phyloP scores from a whole-genome alignment of 495 filamentous ascomycete species.

The Hypoxylon trugodes region DNA sequence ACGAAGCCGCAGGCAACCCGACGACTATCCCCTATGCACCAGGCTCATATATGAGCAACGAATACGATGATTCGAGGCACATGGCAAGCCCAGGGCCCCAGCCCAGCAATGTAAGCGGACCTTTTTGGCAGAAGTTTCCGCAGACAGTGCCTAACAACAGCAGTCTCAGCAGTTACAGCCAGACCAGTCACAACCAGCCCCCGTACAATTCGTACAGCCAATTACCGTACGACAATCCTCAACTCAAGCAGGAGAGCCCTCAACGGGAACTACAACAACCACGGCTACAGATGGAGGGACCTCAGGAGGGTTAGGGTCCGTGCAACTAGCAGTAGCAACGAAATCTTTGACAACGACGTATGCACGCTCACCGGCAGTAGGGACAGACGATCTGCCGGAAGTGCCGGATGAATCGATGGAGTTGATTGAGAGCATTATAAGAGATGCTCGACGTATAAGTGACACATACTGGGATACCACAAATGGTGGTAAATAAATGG shows the following conservation, averaged over 20 bases:
- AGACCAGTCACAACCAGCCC: constrained; percentile 17
- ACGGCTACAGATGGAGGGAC: too few relatives aligned
- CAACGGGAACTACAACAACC: constrained; percentile 5
- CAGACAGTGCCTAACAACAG: constrained; percentile 46
- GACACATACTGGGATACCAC: constrained; percentile 16
- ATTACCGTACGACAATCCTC: constrained; percentile 9
- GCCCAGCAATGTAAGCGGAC: constrained; percentile 47
- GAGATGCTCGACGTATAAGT: constrained; percentile 40
- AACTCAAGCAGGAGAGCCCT: not conserved
- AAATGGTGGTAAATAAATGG: not conserved
- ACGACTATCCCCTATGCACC: not conserved
- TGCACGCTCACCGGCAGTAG: not conserved
- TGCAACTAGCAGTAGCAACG: constrained; percentile 1
- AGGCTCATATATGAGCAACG: not conserved
- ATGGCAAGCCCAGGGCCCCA: constrained; percentile 33
- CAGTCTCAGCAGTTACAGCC: constrained; percentile 41
- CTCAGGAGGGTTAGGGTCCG: too few relatives aligned
- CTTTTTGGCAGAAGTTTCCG: constrained; percentile 40
- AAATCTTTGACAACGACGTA: constrained; percentile 14
- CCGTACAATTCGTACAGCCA: constrained; percentile 23
- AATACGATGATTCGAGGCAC: constrained; percentile 24
- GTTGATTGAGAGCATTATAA: constrained; percentile 61
- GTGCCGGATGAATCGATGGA: constrained; percentile 55
- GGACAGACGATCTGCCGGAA: constrained; percentile 45
- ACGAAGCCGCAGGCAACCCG: not conserved